These are phyloP conservation scores for Mortierella sp. DNA, from an alignment of 371 early-diverging fungal genomes.

Conservation along the genomic window DNA sequence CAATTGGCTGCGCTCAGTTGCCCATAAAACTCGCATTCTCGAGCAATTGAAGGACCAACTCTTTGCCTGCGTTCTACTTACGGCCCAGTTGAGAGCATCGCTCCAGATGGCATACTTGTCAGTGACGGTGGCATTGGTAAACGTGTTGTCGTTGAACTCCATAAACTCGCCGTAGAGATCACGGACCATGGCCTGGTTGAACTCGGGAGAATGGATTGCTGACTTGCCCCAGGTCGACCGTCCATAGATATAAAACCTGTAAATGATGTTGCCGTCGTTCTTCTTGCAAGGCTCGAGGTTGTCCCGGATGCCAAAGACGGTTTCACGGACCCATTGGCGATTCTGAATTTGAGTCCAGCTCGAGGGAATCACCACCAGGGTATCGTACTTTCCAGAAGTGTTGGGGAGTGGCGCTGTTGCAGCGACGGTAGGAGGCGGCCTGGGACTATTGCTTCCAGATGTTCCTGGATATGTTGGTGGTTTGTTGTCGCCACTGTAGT, in stretches of 20 bases:
- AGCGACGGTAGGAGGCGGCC: not conserved
- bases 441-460: not conserved
- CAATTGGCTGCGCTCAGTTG: not conserved
- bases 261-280: constrained; percentile 61
- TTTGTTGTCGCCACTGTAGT: not conserved
- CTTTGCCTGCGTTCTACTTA: constrained; percentile 17
- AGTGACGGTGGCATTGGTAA: constrained; percentile 54
- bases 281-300: constrained; percentile 64
- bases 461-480: not conserved
- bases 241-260: constrained; percentile 68
- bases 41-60: not conserved
- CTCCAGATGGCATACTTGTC: constrained; percentile 59
- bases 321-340: constrained; percentile 63
- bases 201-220: constrained; percentile 45
- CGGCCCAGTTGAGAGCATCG: constrained; percentile 49
- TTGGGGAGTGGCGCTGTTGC: constrained; percentile 31
- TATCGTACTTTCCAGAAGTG: constrained; percentile 60
- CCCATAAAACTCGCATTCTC: too few species aligned
- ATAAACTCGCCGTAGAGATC: constrained; percentile 67
- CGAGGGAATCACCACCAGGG: constrained; percentile 65
- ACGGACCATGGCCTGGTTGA: constrained; percentile 59
- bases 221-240: constrained; percentile 35
- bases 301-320: constrained; percentile 65
- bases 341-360: constrained; percentile 57
- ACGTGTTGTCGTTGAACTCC: constrained; percentile 65